These are phyloP conservation scores for Yamadazyma dendronema DNA, from an alignment of 1,139 yeast genomes.

Conservation along the genomic window DNA sequence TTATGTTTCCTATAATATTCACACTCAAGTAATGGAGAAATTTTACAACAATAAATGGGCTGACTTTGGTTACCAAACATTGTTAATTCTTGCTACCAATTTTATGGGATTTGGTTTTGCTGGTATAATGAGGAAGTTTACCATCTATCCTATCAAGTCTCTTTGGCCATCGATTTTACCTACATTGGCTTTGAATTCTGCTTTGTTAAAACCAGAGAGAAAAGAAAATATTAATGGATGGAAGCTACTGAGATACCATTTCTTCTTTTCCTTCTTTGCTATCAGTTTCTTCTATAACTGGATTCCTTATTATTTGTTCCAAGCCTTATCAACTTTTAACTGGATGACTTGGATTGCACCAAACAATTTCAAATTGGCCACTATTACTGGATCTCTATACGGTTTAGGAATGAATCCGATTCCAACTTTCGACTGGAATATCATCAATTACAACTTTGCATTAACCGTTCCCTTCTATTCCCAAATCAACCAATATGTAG, in stretches of 20 bases:
- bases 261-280: slow-evolving; percentile 30
- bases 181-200: slow-evolving; percentile 41
- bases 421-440: slow-evolving; percentile 46
- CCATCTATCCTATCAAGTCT: slow-evolving; percentile 42
- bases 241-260: slow-evolving; percentile 37
- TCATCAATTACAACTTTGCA: slow-evolving; percentile 31
- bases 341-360: slow-evolving; percentile 50
- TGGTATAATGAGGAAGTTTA: slow-evolving; percentile 38
- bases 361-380: slow-evolving; percentile 34
- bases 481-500: slow-evolving; percentile 31
- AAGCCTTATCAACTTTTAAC: slow-evolving; percentile 37
- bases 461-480: slow-evolving; percentile 41
- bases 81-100: slow-evolving; percentile 39
- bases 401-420: slow-evolving; percentile 45
- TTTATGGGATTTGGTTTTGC: slow-evolving; percentile 48
- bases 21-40: slow-evolving; percentile 39
- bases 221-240: slow-evolving; percentile 35
- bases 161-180: slow-evolving; percentile 47
- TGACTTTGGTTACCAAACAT: slow-evolving; percentile 33
- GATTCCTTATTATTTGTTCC: slow-evolving; percentile 40
- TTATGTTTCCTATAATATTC: slow-evolving; percentile 40
- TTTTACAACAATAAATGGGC: slow-evolving; percentile 47
- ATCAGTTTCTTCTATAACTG: slow-evolving; percentile 38
- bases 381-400: slow-evolving; percentile 31
- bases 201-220: slow-evolving; percentile 34